A percentile compares a stretch with the other conserved stretches of the same genome.
phyloP scores from a whole-genome alignment of 352 stramenopile species.

The Globisporangium alternatum region DNA sequence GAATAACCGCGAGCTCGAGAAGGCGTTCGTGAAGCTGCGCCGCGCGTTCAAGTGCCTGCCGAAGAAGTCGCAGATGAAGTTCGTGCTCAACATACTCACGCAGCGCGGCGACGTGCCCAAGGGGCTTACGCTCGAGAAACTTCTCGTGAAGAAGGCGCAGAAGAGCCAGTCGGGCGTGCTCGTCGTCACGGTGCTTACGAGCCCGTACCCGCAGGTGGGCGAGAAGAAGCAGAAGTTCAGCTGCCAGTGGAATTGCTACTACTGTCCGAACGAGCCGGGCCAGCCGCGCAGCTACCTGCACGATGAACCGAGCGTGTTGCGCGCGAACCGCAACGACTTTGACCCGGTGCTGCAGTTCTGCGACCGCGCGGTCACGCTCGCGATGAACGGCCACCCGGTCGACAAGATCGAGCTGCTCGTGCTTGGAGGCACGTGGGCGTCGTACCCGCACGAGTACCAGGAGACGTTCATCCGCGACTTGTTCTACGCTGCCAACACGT shows the following conservation, averaged over 20 bases:
- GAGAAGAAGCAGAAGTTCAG: constrained; percentile 86
- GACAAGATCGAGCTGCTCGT: constrained; percentile 93
- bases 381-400: constrained; percentile 91
- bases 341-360: constrained; percentile 91
- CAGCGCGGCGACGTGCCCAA: constrained; percentile 49
- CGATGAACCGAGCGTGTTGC: constrained; percentile 90
- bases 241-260: constrained; percentile 96
- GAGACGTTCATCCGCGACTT: constrained; percentile 90
- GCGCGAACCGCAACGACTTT: constrained; percentile 91
- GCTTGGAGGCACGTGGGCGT: constrained; percentile 91
- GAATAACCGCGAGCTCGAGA: constrained; percentile 78
- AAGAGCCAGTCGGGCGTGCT: constrained; percentile 91
- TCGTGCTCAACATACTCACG: constrained; percentile 74
- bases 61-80: constrained; percentile 91
- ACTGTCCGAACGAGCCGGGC: constrained; percentile 91
- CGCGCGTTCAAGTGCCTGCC: constrained; percentile 87
- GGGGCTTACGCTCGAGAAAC: constrained; percentile 59
- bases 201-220: constrained; percentile 80
- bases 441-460: constrained; percentile 90
- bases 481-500: constrained; percentile 93
- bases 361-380: constrained; percentile 86
- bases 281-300: constrained; percentile 92
- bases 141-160: constrained; percentile 88
- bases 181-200: constrained; percentile 91
- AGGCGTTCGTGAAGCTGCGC: constrained; percentile 79